These are phyloP conservation scores for Torulaspora microellipsoides DNA, from an alignment of 805 yeast genomes.

Conservation along the genomic window DNA sequence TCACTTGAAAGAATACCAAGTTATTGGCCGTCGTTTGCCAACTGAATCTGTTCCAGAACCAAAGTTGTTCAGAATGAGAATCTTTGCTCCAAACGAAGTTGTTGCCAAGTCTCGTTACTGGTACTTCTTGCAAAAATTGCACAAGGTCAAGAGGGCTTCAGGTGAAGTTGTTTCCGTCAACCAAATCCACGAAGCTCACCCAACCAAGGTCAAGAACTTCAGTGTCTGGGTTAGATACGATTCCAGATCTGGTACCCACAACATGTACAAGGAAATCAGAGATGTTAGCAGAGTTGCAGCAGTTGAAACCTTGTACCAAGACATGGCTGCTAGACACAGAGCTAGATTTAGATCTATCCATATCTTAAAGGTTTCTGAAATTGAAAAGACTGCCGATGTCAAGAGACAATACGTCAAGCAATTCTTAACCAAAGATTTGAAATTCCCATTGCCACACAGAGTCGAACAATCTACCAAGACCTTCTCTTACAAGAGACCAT, in stretches of 20 bases:
- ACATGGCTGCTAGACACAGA: slow-evolving; percentile 99
- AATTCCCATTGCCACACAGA: slow-evolving; percentile 99
- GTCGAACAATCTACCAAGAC: slow-evolving; percentile 83
- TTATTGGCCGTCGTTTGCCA: slow-evolving; percentile 99
- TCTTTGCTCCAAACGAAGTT: slow-evolving; percentile 97
- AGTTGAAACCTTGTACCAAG: slow-evolving; percentile 97
- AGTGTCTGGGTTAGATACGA: slow-evolving; percentile 99
- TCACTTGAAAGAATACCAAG: slow-evolving; percentile 98
- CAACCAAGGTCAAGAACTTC: slow-evolving; percentile 99
- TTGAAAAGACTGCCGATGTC: slow-evolving; percentile 95
- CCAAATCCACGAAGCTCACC: slow-evolving; percentile 88
- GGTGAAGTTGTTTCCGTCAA: slow-evolving; percentile 97
- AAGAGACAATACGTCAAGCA: slow-evolving; percentile 99
- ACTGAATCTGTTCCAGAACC: slow-evolving; percentile 99
- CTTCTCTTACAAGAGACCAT: slow-evolving; percentile 89
- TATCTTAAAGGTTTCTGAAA: slow-evolving; percentile 98
- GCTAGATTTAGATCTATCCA: slow-evolving; percentile 99
- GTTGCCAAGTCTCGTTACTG: slow-evolving; percentile 99
- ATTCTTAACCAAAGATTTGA: slow-evolving; percentile 89
- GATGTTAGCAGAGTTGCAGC: slow-evolving; percentile 99
- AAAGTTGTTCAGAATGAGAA: slow-evolving; percentile 99
- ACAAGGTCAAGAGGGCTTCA: slow-evolving; percentile 99
- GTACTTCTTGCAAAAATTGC: slow-evolving; percentile 99
- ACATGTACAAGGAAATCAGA: slow-evolving; percentile 99
- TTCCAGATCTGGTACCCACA: slow-evolving; percentile 99